Percentiles rank a stretch among this genome's conserved stretches.
Evolutionary conservation across 495 filamentous ascomycete genomes (phyloP).

Genomic region (Penicillium mononematosum): DNA sequence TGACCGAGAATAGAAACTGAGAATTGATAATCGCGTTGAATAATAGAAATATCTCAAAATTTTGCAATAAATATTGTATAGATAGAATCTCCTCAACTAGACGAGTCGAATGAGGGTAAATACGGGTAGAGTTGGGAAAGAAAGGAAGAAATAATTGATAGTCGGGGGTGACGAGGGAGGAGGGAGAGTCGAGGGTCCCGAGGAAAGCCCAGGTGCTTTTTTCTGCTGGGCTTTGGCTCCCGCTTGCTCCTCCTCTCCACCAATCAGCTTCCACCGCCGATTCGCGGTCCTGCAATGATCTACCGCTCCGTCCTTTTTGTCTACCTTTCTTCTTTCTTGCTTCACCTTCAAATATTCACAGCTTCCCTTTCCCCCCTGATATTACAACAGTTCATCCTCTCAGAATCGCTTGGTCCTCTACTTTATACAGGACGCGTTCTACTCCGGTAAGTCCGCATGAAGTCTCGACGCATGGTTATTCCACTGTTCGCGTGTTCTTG

Average conservation of each 20-base stretch:
- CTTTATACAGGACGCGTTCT: conserved; percentile 24
- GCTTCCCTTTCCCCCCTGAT: conserved; percentile 25
- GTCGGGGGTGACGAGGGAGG: conserved; percentile 15
- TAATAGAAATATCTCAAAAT: not conserved
- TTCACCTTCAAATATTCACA: conserved; percentile 22
- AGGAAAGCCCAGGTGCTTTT: conserved; percentile 13
- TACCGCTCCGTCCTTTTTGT: conserved; percentile 42
- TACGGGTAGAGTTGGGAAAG: conserved; percentile 22
- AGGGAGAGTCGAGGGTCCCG: conserved; percentile 17
- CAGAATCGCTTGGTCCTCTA: conserved; percentile 1
- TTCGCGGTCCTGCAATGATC: conserved; percentile 35
- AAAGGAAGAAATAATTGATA: conserved; percentile 18
- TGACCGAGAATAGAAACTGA: conserved; percentile 12
- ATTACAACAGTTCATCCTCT: conserved; percentile 16
- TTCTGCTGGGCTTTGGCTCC: conserved; percentile 34
- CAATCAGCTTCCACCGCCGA: conserved; percentile 37
- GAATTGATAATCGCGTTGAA: conserved; percentile 23
- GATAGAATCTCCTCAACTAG: conserved; percentile 17
- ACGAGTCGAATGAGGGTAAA: conserved; percentile 50
- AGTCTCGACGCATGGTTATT: not conserved
- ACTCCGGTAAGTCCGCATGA: conserved; percentile 15
- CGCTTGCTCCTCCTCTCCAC: conserved; percentile 46
- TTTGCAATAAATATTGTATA: not conserved
- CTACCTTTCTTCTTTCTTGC: conserved; percentile 35
- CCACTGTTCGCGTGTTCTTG: conserved; percentile 6